Percentiles rank a stretch among this genome's conserved stretches.
These are phyloP conservation scores for Xylariaceae sp. DNA, from an alignment of 2,329 filamentous ascomycete genomes.

Conservation along the genomic window DNA sequence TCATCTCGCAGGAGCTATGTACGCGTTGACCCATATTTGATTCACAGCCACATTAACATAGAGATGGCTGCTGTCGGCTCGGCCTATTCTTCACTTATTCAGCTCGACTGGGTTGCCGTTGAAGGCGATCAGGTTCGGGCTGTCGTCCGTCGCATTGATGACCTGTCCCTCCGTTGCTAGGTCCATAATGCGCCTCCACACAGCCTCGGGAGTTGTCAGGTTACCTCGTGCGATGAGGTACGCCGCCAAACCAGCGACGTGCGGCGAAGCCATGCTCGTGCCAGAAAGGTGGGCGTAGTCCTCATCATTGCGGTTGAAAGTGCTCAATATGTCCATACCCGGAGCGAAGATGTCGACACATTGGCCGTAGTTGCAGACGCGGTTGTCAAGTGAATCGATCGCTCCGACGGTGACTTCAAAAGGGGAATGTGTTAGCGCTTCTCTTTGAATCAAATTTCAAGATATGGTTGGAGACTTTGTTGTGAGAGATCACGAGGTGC, in stretches of 20 bases:
- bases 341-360: slow-evolving; percentile 28
- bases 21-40: not conserved
- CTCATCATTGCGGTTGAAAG: slow-evolving; percentile 20
- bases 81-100: slow-evolving; percentile 2
- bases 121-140: slow-evolving; percentile 27
- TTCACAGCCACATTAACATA: not conserved
- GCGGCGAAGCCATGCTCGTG: slow-evolving; percentile 29
- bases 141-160: slow-evolving; percentile 19
- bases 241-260: slow-evolving; percentile 27
- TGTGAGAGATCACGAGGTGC: too few relatives aligned
- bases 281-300: slow-evolving; percentile 21
- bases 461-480: too few relatives aligned
- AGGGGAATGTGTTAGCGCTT: not conserved
- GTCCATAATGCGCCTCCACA: slow-evolving; percentile 18
- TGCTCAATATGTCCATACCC: slow-evolving; percentile 24
- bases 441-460: not conserved
- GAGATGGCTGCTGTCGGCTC: not conserved
- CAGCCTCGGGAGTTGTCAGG: slow-evolving; percentile 14
- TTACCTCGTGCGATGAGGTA: slow-evolving; percentile 27
- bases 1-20: too few relatives aligned
- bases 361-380: slow-evolving; percentile 23
- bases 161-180: slow-evolving; percentile 24
- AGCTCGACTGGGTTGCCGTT: slow-evolving; percentile 21
- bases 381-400: slow-evolving; percentile 23
- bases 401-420: slow-evolving; percentile 26